Conservation (phyloP, 1,284 basidiomycete species). For the Caloboletus inedulis region DNA sequence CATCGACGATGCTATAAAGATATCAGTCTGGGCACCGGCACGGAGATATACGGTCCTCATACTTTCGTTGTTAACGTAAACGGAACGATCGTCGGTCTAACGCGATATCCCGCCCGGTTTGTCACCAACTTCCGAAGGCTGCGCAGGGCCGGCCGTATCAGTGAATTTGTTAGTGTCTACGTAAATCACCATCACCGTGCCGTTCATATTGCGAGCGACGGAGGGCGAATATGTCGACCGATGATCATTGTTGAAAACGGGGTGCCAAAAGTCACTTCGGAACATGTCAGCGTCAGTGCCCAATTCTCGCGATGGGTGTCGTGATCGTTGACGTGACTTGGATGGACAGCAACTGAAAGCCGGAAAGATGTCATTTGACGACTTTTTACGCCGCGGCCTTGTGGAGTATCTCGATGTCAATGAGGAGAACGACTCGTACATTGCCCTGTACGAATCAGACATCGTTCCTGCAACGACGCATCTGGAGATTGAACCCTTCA, state of each 20-base stretch:
- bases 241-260: constrained; percentile 96
- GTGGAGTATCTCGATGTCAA: constrained; percentile 99
- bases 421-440: constrained; percentile 98
- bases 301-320: constrained; percentile 4
- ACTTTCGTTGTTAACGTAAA: constrained; percentile 98
- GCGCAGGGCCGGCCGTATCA: constrained; percentile 87
- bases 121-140: constrained; percentile 90
- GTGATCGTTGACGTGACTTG: constrained; percentile 17
- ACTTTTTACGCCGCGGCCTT: constrained; percentile 92
- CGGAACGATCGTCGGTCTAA: constrained; percentile 93
- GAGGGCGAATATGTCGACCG: constrained; percentile 96
- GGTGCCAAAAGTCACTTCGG: constrained; percentile 71
- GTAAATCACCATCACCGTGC: constrained; percentile 95
- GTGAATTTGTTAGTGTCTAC: constrained; percentile 97
- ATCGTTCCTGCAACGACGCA: constrained; percentile 86
- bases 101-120: constrained; percentile 83
- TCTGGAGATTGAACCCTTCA: constrained; percentile 99
- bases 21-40: constrained; percentile 88
- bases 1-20: constrained; percentile 50
- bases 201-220: constrained; percentile 97
- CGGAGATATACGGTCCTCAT: constrained; percentile 90
- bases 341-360: constrained; percentile 71
- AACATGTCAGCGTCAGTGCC: constrained; percentile 71
- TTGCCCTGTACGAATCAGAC: constrained; percentile 91
- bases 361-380: constrained; percentile 83